These are phyloP conservation scores for Aspergillus haitiensis DNA, from an alignment of 495 filamentous ascomycete genomes.

Conservation along the genomic window DNA sequence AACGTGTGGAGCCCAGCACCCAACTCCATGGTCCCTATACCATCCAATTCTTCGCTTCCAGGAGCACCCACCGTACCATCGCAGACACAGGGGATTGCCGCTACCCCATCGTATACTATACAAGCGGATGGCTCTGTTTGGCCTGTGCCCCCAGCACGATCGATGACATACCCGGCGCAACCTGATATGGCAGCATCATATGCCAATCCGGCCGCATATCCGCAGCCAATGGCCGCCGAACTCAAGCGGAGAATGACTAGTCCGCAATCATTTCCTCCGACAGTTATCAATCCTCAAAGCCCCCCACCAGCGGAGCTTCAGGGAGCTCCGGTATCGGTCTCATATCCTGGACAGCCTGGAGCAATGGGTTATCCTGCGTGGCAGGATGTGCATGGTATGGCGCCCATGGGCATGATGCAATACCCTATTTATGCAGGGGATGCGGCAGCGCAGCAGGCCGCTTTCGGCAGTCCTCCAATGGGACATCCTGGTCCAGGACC, in stretches of 20 bases:
- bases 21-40: conserved; percentile 30
- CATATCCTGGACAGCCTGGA: conserved; percentile 36
- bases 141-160: conserved; percentile 39
- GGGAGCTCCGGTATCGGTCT: conserved; percentile 32
- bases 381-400: conserved; percentile 41
- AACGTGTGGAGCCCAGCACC: conserved; percentile 34
- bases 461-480: conserved; percentile 38
- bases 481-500: conserved; percentile 37
- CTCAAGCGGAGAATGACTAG: conserved; percentile 48
- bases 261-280: conserved; percentile 33
- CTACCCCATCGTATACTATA: conserved; percentile 35
- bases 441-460: conserved; percentile 29
- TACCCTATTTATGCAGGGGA: conserved; percentile 43
- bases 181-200: conserved; percentile 32
- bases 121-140: conserved; percentile 45
- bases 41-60: conserved; percentile 34
- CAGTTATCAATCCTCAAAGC: conserved; percentile 30
- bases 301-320: conserved; percentile 36
- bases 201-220: conserved; percentile 33
- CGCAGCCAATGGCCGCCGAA: conserved; percentile 39
- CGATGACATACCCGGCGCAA: conserved; percentile 45
- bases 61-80: conserved; percentile 38
- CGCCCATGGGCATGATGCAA: conserved; percentile 37
- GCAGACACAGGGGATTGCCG: conserved; percentile 35
- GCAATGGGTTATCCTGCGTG: conserved; percentile 40